Evolutionary conservation across 306 rosid genomes (phyloP), one percentile per base, ranked within the genome.

Genomic region (Trifolium pratense): DNA sequence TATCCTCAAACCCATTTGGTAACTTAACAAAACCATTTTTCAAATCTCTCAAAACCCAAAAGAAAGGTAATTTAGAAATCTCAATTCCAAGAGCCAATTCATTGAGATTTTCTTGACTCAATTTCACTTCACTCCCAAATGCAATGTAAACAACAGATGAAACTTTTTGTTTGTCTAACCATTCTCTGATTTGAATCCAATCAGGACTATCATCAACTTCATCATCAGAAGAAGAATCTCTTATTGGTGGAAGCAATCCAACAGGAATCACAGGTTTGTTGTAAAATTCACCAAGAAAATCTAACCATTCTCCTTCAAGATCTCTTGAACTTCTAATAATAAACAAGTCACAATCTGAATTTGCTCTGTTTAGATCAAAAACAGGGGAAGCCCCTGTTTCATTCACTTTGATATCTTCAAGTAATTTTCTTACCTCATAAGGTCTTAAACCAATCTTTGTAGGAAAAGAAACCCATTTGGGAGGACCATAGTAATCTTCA

Each of bases 121-220:
- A 76, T 40, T 83, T 89, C 40, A 89, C 68, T 79, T 85, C 88
- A 48, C 86, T 83, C 6, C 94, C 94, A 68, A 89, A 73, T 20
- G 91, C 90, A 71, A 85, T 70, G 72, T 81, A 89, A 32, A 89
- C 86, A 13, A 89, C 91, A 0, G 87, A 73, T 16, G 78, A 76
- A 16, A 10, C 49, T 17, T 80, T 5, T 58, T 70, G 64, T 64
- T 64, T 75, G 4, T 75, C 78, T 18, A 80, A 37, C 84, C 84
- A 80, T 5, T 23, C 58, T 49, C 75, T 80, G 69, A 80, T 80
- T 70, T 70, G 64, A 70, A 80, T 17, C 84, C 84, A 81, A 76
- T 81, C 84, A 14, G 78, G 71, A 20, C 21, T 70, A 36, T 34
- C 59, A 0, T 75, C 74, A 8, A 25, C 81, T 36, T 64, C 78